These are phyloP conservation scores for Urtica urens DNA, from an alignment of 306 rosid genomes.

Conservation along the genomic window DNA sequence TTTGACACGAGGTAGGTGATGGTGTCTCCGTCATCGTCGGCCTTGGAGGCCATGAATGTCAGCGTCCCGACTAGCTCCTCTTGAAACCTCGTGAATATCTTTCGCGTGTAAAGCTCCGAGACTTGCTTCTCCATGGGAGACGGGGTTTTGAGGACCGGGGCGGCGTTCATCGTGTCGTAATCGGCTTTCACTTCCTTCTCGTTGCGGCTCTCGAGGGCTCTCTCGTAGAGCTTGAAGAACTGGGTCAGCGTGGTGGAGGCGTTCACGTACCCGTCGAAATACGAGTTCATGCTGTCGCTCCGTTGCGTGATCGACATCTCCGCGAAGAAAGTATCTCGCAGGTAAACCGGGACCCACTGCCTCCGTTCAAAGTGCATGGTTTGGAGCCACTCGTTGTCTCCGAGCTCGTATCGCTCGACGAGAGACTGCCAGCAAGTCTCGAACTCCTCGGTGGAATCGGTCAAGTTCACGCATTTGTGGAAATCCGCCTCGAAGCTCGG, in stretches of 20 bases:
- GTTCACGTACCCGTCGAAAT: slow-evolving; percentile 96
- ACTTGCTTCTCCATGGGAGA: slow-evolving; percentile 99
- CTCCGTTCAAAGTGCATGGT: slow-evolving; percentile 56
- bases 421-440: slow-evolving; percentile 90
- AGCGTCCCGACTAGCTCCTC: slow-evolving; percentile 94
- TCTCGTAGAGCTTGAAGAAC: slow-evolving; percentile 92
- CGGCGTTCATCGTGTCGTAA: slow-evolving; percentile 81
- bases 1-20: slow-evolving; percentile 81
- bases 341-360: slow-evolving; percentile 96
- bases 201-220: slow-evolving; percentile 93
- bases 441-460: slow-evolving; percentile 85
- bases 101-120: slow-evolving; percentile 83
- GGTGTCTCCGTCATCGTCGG: slow-evolving; percentile 71
- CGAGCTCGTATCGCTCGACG: slow-evolving; percentile 66
- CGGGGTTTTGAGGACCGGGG: slow-evolving; percentile 74
- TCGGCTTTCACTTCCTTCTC: slow-evolving; percentile 99
- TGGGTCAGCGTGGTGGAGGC: slow-evolving; percentile 91
- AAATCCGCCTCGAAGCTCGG: slow-evolving; percentile 92
- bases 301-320: slow-evolving; percentile 97
- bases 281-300: slow-evolving; percentile 97
- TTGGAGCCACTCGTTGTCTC: slow-evolving; percentile 97
- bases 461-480: slow-evolving; percentile 90
- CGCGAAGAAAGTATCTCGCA: slow-evolving; percentile 89
- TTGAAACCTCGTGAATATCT: slow-evolving; percentile 77
- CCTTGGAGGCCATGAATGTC: slow-evolving; percentile 80